phyloP scores from a whole-genome alignment of 1,284 basidiomycete genomes.

The Marasmius tenuissimus region DNA sequence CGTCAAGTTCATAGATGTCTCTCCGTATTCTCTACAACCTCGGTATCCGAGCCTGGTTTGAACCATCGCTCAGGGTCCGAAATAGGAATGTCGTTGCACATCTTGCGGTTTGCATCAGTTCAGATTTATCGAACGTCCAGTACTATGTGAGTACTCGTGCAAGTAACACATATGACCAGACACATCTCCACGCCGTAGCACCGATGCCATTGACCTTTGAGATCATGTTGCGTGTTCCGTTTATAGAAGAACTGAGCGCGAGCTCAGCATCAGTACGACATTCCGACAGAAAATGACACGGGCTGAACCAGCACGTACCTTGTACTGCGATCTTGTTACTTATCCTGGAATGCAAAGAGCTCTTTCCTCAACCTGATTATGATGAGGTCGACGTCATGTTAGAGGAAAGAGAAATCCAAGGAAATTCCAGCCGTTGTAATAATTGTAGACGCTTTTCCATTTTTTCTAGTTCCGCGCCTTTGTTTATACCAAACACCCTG shows the following conservation, averaged over 20 bases:
- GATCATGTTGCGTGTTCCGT: conserved; percentile 41
- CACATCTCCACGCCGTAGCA: conserved; percentile 52
- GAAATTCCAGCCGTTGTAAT: no score
- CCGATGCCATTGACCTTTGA: conserved; percentile 48
- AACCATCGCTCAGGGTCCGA: conserved; percentile 55
- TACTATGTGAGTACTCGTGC: conserved; percentile 33
- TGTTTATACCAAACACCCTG: no score
- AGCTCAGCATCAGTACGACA: neutral
- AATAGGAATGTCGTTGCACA: conserved; percentile 60
- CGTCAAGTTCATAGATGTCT: conserved; percentile 28
- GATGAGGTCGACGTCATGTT: neutral
- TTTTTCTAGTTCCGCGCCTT: no score
- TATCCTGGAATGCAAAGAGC: conserved; percentile 54
- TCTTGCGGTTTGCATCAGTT: conserved; percentile 57
- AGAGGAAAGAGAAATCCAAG: neutral
- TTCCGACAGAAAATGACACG: neutral
- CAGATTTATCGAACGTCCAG: conserved; percentile 57
- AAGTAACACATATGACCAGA: no score
- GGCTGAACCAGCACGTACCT: conserved; percentile 21
- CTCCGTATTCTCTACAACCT: conserved; percentile 26
- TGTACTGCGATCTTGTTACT: conserved; percentile 61
- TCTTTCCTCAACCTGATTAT: conserved; percentile 40
- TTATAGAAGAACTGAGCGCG: conserved; percentile 60
- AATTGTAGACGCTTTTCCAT: no score
- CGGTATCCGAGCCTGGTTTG: conserved; percentile 30